Percentiles rank a stretch among this genome's conserved stretches.
Evolutionary conservation across 805 yeast species (phyloP).

Genomic region (Blastobotrys peoriensis): DNA sequence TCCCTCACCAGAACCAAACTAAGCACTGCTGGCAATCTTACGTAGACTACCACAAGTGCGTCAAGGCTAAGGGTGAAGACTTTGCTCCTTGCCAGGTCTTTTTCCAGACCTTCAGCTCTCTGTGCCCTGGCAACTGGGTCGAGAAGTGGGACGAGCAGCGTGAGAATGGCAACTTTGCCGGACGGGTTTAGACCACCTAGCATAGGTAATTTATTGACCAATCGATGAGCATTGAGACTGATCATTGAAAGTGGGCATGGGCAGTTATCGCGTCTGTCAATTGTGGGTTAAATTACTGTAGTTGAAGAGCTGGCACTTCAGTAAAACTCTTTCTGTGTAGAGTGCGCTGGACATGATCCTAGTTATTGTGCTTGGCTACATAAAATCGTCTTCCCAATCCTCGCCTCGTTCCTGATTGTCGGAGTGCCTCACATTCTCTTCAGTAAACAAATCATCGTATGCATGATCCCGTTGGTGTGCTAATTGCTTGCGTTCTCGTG

Average conservation of each 20-base stretch:
- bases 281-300: too few species aligned
- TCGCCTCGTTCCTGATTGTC: constrained; percentile 45
- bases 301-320: too few species aligned
- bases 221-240: too few species aligned
- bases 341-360: too few species aligned
- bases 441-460: constrained; percentile 45
- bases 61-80: constrained; percentile 95
- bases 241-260: too few species aligned
- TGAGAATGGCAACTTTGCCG: constrained; percentile 51
- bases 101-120: constrained; percentile 80
- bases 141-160: constrained; percentile 39
- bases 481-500: constrained; percentile 24
- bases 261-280: too few species aligned
- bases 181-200: constrained; percentile 18
- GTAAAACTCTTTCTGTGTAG: too few species aligned
- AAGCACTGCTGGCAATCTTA: constrained; percentile 98
- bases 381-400: constrained; percentile 54
- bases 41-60: constrained; percentile 97
- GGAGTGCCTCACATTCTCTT: constrained; percentile 38
- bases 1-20: constrained; percentile 96
- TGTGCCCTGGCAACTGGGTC: constrained; percentile 36
- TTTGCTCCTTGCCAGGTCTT: constrained; percentile 96
- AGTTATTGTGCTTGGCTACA: too few species aligned
- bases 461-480: constrained; percentile 36
- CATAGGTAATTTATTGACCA: not conserved